Base-by-base conservation (phyloP, 441 rosid species). In the Populus hybrid region DNA sequence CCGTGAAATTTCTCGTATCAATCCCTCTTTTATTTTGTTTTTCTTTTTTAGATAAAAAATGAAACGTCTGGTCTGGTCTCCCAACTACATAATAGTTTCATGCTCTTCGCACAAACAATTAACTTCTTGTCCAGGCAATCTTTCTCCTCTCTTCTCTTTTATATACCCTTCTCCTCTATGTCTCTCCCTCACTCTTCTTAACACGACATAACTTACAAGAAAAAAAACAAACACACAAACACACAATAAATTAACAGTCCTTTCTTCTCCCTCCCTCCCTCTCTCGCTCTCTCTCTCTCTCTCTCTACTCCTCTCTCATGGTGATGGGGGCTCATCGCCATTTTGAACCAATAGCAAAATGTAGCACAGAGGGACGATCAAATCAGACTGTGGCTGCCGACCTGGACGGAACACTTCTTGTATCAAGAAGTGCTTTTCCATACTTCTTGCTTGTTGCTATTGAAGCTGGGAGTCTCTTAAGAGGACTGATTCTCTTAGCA, bases 381-480 rank as follows among this genome's bases (percentile, higher is more conserved):
- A 82, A 83, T 80, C 97, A 93, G 71, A 86, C 96, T 42, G 94
- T 91, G 40, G 96, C 92, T 1, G 89, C 99, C 0, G 97, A 90
- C 81, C 87, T 95, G 1, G 95, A 93, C 21, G 99, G 99, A 59
- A 93, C 99, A 1, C 85, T 95, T 73, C 94, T 95, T 1, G 80
- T 89, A 35, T 92, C 99, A 21, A 77, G 90, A 35, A 89, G 90
- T 64, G 90, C 99, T 24, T 95, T 95, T 46, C 97, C 99, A 28
- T 95, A 89, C 80, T 95, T 82, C 87, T 80, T 95, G 77, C 98
- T 95, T 12, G 80, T 95, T 32, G 99, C 99, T 10, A 88, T 93
- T 3, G 98, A 93, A 80, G 99, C 98, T 2, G 99, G 99, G 8
- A 93, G 99, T 80, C 73, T 93, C 0, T n/a, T 86, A 4, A 80